These are phyloP conservation scores for Citrullus amarus DNA, from an alignment of 306 rosid genomes.

Conservation along the genomic window DNA sequence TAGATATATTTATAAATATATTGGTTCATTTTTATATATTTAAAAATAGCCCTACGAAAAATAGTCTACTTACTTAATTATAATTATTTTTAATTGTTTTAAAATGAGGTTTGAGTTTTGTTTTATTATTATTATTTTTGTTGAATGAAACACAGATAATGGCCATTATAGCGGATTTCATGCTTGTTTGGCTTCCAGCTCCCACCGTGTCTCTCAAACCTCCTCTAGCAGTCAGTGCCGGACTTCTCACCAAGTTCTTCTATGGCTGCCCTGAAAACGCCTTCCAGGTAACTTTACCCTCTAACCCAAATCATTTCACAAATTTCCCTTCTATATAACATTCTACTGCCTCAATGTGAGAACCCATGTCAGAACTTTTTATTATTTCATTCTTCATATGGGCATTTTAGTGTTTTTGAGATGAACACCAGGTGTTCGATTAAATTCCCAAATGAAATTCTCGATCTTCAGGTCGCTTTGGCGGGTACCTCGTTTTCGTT, in stretches of 20 bases:
- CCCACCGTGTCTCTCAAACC: slow-evolving; percentile 77
- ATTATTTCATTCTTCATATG: neutral
- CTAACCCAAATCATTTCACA: neutral
- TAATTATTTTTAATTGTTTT: too few relatives aligned
- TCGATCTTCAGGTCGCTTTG: slow-evolving; percentile 28
- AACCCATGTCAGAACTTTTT: neutral
- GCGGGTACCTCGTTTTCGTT: slow-evolving; percentile 29
- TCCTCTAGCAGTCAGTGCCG: slow-evolving; percentile 56
- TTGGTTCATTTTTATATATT: too few relatives aligned
- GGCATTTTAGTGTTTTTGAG: neutral
- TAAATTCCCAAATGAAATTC: neutral
- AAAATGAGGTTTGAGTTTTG: neutral
- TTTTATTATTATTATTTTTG: neutral
- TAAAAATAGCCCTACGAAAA: too few relatives aligned
- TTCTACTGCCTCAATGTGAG: neutral
- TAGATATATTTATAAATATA: too few relatives aligned
- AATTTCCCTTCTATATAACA: neutral
- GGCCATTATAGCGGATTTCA: slow-evolving; percentile 45
- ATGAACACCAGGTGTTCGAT: neutral
- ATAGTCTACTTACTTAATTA: too few relatives aligned
- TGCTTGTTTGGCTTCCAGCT: slow-evolving; percentile 62
- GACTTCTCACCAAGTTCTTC: slow-evolving; percentile 70
- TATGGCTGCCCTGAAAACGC: slow-evolving; percentile 94
- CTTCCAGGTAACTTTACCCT: slow-evolving; percentile 48
- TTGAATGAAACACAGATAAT: slow-evolving; percentile 22